Conservation (phyloP, 768 basidiomycete genomes). For the Flagelloscypha sp. region DNA sequence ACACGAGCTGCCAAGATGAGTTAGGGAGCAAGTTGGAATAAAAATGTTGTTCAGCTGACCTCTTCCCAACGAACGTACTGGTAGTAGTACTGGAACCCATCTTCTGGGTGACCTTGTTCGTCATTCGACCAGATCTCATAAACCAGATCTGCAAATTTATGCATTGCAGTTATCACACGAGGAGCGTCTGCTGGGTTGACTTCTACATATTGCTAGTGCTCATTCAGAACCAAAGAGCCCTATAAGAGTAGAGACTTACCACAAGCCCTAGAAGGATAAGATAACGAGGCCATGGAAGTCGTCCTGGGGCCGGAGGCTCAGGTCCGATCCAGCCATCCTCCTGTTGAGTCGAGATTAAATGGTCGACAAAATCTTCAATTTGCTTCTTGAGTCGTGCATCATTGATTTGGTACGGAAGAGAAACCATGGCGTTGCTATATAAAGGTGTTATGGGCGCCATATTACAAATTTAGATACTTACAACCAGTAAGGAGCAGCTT, state of each 20-base stretch:
- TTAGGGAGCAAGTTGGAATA: background rate
- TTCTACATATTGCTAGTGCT: constrained; percentile 33
- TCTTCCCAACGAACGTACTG: constrained; percentile 37
- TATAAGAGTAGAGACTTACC: constrained; percentile 15
- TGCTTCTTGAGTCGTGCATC: constrained; percentile 29
- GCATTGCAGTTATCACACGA: constrained; percentile 30
- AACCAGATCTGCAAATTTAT: constrained; percentile 24
- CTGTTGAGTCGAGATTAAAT: constrained; percentile 28
- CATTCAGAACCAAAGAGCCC: background rate
- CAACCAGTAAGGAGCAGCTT: constrained; percentile 37
- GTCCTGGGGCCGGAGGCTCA: constrained; percentile 29
- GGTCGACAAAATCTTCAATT: constrained; percentile 30
- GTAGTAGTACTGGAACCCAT: constrained; percentile 35
- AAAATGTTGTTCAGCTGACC: constrained; percentile 16
- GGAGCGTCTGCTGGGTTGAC: constrained; percentile 27
- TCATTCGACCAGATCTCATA: constrained; percentile 28
- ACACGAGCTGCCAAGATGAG: constrained; percentile 20
- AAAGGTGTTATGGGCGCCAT: background rate
- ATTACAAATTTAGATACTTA: constrained; percentile 15
- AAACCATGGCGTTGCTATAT: constrained; percentile 31
- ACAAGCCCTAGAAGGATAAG: constrained; percentile 30
- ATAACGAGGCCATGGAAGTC: constrained; percentile 35
- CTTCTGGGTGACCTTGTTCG: constrained; percentile 25
- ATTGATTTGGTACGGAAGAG: constrained; percentile 32
- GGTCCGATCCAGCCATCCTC: constrained; percentile 36